phyloP scores from a whole-genome alignment of 2,329 filamentous ascomycete species.

The Trichoderma sp. region DNA sequence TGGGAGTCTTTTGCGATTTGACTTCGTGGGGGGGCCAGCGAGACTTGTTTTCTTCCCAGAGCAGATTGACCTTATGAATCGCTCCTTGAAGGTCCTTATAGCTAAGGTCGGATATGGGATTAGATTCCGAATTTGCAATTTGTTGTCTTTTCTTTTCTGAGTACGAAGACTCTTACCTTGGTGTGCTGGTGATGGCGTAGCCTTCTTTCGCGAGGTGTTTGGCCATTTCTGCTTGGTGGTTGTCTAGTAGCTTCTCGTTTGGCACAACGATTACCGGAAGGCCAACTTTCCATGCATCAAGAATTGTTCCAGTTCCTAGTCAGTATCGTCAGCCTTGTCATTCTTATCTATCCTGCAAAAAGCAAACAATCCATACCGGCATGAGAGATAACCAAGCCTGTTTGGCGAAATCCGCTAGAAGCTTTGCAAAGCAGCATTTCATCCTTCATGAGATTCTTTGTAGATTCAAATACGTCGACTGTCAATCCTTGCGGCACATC shows the following conservation, averaged over 20 bases:
- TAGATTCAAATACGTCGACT: slow-evolving; percentile 34
- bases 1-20: slow-evolving; percentile 15
- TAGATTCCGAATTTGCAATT: neutral
- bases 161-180: slow-evolving; percentile 51
- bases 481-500: slow-evolving; percentile 28
- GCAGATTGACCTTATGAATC: slow-evolving; percentile 37
- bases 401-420: slow-evolving; percentile 43
- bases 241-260: slow-evolving; percentile 76
- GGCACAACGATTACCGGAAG: slow-evolving; percentile 85
- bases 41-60: slow-evolving; percentile 35
- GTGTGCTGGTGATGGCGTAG: slow-evolving; percentile 70
- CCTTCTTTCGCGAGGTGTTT: slow-evolving; percentile 68
- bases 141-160: neutral
- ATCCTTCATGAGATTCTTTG: slow-evolving; percentile 36
- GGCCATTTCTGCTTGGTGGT: slow-evolving; percentile 89
- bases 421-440: slow-evolving; percentile 55
- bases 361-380: slow-evolving; percentile 41
- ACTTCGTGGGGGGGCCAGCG: slow-evolving; percentile 35
- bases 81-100: slow-evolving; percentile 35
- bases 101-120: slow-evolving; percentile 23
- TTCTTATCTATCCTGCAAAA: neutral
- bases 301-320: slow-evolving; percentile 81
- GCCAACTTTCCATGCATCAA: slow-evolving; percentile 73
- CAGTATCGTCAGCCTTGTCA: neutral
- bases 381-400: slow-evolving; percentile 82